phyloP scores from a whole-genome alignment of 225 moss, liverwort and hornwort genomes.

The Sphagnum tenellum region DNA sequence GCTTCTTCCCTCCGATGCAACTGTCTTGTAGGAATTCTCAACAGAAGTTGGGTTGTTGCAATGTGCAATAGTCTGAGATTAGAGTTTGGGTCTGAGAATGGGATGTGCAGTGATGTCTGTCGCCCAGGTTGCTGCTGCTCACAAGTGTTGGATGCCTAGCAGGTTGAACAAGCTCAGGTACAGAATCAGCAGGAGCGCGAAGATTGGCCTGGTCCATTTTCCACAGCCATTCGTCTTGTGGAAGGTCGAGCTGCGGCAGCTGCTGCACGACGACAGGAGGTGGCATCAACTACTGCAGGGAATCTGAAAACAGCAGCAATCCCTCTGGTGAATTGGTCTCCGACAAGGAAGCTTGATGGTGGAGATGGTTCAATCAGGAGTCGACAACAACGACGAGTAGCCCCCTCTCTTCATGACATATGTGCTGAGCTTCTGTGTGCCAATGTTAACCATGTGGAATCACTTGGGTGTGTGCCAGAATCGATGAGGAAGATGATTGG shows the following conservation, averaged over 20 bases:
- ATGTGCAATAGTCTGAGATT: no score
- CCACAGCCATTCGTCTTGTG: conserved; percentile 33
- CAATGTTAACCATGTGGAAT: conserved; percentile 32
- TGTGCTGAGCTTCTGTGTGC: conserved; percentile 35
- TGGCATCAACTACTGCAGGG: conserved; percentile 1
- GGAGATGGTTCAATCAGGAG: conserved; percentile 7
- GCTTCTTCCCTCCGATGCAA: neutral
- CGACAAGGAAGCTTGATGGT: conserved; percentile 14
- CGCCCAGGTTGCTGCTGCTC: conserved; percentile 2
- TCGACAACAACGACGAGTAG: neutral
- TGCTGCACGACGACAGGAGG: conserved; percentile 16
- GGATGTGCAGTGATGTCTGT: neutral
- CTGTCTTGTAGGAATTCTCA: neutral
- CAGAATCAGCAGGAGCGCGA: conserved; percentile 3
- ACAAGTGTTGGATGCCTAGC: no score
- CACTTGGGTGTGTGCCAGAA: conserved; percentile 32
- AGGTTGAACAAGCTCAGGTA: conserved; percentile 1
- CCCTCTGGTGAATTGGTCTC: conserved; percentile 26
- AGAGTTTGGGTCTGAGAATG: neutral
- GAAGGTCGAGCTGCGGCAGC: conserved; percentile 37
- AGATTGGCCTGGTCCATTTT: conserved; percentile 44
- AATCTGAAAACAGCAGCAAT: neutral
- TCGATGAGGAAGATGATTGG: conserved; percentile 16
- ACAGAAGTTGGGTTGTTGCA: no score
- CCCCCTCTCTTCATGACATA: conserved; percentile 26